Evolutionary conservation across 2,329 filamentous ascomycete genomes (phyloP).

Genomic region (Botrytis pseudocinerea): DNA sequence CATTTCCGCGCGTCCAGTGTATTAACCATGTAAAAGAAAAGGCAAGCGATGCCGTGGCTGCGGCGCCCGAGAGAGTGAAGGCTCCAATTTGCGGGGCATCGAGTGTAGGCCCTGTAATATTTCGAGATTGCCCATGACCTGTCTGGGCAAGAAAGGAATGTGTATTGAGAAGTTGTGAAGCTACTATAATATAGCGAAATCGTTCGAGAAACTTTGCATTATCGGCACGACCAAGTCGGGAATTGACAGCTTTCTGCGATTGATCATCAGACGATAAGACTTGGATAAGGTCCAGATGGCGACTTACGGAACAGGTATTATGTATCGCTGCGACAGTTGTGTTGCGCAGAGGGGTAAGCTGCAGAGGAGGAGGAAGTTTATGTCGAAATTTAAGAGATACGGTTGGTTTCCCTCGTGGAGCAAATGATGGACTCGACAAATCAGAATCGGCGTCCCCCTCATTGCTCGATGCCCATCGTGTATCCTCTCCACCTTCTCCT

Average conservation of each 20-base stretch:
- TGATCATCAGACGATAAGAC: slow-evolving; percentile 22
- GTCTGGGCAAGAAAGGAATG: slow-evolving; percentile 55
- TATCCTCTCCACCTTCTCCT: slow-evolving; percentile 50
- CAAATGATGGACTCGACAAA: slow-evolving; percentile 47
- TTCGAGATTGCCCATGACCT: slow-evolving; percentile 33
- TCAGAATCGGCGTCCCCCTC: slow-evolving; percentile 30
- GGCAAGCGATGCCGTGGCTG: slow-evolving; percentile 62
- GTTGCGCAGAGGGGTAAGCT: slow-evolving; percentile 46
- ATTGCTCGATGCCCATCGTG: slow-evolving; percentile 37
- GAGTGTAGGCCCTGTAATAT: slow-evolving; percentile 27
- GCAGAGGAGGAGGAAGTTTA: slow-evolving; percentile 47
- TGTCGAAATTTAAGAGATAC: slow-evolving; percentile 57
- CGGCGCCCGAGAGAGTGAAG: slow-evolving; percentile 64
- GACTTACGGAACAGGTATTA: slow-evolving; percentile 54
- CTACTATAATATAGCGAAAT: slow-evolving; percentile 90
- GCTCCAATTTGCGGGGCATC: slow-evolving; percentile 41
- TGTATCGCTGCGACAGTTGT: slow-evolving; percentile 49
- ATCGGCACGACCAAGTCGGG: slow-evolving; percentile 72
- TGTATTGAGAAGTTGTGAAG: slow-evolving; percentile 81
- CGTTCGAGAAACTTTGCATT: slow-evolving; percentile 86
- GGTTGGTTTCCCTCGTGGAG: slow-evolving; percentile 56
- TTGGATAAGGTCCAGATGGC: slow-evolving; percentile 3
- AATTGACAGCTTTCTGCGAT: slow-evolving; percentile 66
- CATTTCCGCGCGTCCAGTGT: slow-evolving; percentile 64
- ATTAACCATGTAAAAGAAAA: slow-evolving; percentile 62